Evolutionary conservation across 352 stramenopile genomes (phyloP).

Genomic region (Phytophthora litchii): DNA sequence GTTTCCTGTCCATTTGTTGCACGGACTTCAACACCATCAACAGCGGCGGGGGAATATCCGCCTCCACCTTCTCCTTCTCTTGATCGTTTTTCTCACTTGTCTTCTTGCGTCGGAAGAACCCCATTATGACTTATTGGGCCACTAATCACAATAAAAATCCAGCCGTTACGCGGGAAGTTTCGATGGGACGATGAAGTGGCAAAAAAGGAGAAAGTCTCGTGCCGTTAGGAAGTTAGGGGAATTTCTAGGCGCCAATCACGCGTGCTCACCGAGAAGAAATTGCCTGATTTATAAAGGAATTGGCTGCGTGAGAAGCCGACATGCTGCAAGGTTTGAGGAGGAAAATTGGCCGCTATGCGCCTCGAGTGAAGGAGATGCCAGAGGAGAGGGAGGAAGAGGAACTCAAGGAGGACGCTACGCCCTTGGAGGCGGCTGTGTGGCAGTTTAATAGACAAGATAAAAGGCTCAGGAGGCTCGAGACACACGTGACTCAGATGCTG

Average conservation of each 20-base stretch:
- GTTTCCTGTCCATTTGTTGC: constrained; percentile 65
- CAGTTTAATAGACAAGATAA: constrained; percentile 63
- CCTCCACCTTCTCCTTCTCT: constrained; percentile 9
- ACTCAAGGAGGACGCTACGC: constrained; percentile 29
- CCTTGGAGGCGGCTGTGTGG: constrained; percentile 42
- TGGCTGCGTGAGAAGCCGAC: constrained; percentile 8
- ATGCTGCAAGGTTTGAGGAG: constrained; percentile 67
- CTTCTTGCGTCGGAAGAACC: constrained; percentile 31
- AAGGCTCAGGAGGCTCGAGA: constrained; percentile 53
- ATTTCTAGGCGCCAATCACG: constrained; percentile 12
- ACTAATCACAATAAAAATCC: constrained; percentile 11
- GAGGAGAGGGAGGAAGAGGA: constrained; percentile 6
- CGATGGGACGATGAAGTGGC: constrained; percentile 26
- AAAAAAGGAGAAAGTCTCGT: constrained; percentile 22
- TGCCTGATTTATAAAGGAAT: constrained; percentile 6
- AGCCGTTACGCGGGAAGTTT: constrained; percentile 25
- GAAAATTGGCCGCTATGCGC: constrained; percentile 62
- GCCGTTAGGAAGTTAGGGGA: constrained; percentile 16
- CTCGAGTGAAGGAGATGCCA: constrained; percentile 19
- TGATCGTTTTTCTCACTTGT: constrained; percentile 3
- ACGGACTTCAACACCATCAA: constrained; percentile 50
- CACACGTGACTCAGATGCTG: constrained; percentile 55
- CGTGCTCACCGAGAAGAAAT: constrained; percentile 18
- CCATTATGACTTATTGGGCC: constrained; percentile 21
- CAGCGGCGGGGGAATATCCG: constrained; percentile 38